Conservation (phyloP, 2,329 filamentous ascomycete genomes). For the Aspergillus ustus region DNA sequence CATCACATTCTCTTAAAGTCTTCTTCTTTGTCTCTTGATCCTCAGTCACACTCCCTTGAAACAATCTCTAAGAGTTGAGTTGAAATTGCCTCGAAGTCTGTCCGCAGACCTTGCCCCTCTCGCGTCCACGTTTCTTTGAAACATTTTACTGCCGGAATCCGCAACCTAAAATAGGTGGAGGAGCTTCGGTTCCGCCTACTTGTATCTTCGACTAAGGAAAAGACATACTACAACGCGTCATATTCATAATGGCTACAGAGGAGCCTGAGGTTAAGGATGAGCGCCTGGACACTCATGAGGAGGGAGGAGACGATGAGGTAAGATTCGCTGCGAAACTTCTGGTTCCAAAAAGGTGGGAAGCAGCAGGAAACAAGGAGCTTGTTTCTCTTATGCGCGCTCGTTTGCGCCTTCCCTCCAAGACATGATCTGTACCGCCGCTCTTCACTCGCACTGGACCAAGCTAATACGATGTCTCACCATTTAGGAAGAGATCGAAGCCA, state of each 20-base stretch:
- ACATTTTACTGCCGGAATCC: slow-evolving; percentile 23
- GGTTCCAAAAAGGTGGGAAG: neutral
- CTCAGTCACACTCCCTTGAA: slow-evolving; percentile 16
- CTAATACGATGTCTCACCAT: neutral
- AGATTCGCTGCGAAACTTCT: slow-evolving; percentile 15
- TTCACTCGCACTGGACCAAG: slow-evolving; percentile 5
- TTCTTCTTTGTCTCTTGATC: slow-evolving; percentile 19
- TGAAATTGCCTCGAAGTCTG: slow-evolving; percentile 10
- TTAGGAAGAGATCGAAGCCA: slow-evolving; percentile 79
- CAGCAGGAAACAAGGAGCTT: slow-evolving; percentile 5
- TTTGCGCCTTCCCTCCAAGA: neutral
- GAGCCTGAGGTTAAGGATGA: slow-evolving; percentile 44
- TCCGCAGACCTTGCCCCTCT: slow-evolving; percentile 9
- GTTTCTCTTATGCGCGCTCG: neutral
- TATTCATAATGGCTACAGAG: slow-evolving; percentile 40
- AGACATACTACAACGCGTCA: slow-evolving; percentile 3
- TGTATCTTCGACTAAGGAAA: slow-evolving; percentile 4
- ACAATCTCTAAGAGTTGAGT: slow-evolving; percentile 10
- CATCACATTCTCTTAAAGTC: slow-evolving; percentile 23
- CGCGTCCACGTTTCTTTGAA: slow-evolving; percentile 16
- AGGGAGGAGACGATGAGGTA: slow-evolving; percentile 53
- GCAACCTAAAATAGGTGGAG: slow-evolving; percentile 20
- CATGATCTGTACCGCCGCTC: neutral
- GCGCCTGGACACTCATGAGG: slow-evolving; percentile 43
- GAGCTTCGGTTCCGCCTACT: slow-evolving; percentile 24